These are phyloP conservation scores for Leishmania turanica DNA, from an alignment of 208 protist genomes.

Conservation along the genomic window DNA sequence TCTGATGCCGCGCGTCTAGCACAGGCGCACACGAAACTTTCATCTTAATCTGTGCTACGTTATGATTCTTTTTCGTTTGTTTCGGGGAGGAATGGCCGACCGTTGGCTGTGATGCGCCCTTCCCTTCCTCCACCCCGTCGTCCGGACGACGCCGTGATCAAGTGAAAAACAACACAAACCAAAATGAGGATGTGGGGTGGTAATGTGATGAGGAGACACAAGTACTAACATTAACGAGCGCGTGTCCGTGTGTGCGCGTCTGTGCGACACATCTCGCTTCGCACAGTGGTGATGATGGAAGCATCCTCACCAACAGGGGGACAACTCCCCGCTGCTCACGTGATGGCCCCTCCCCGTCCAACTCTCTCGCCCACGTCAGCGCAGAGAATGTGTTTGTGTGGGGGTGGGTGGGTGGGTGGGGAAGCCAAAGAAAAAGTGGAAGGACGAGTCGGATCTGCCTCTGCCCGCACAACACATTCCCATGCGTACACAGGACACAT, in stretches of 20 bases:
- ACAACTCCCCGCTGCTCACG: background rate
- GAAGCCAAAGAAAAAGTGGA: background rate
- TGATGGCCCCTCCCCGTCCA: background rate
- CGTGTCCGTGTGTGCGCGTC: background rate
- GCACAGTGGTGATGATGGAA: background rate
- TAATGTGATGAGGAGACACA: background rate
- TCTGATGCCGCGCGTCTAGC: background rate
- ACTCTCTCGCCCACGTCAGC: background rate
- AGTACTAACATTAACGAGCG: no score
- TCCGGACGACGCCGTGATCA: background rate
- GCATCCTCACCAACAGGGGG: background rate
- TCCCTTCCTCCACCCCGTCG: background rate
- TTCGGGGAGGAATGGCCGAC: background rate
- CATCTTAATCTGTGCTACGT: background rate
- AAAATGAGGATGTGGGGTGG: background rate
- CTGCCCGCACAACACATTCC: background rate
- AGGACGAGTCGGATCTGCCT: no score
- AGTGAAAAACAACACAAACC: background rate
- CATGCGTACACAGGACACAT: background rate
- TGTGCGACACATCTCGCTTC: background rate
- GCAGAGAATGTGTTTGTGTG: background rate
- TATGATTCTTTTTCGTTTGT: background rate
- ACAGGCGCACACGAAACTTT: background rate
- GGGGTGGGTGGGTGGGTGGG: no score
- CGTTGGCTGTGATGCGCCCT: background rate